Evolutionary conservation across 2,329 filamentous ascomycete species (phyloP).

Genomic region (Amauroascus verrucosus): DNA sequence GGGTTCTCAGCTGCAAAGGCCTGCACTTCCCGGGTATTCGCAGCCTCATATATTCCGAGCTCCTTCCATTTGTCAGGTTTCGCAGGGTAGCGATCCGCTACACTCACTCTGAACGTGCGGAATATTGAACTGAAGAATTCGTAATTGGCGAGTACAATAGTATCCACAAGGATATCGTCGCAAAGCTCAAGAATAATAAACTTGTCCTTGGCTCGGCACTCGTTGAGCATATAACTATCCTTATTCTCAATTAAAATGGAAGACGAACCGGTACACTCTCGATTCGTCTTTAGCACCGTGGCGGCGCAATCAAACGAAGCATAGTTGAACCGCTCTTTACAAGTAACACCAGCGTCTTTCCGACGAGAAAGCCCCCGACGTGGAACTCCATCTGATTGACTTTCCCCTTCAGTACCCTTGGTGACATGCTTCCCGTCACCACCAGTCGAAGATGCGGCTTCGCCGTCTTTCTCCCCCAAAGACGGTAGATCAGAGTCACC

Average conservation of each 20-base stretch:
- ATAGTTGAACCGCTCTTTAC: conserved; percentile 96
- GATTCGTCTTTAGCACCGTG: conserved; percentile 81
- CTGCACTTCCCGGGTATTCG: conserved; percentile 87
- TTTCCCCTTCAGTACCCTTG: conserved; percentile 13
- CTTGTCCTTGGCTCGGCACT: conserved; percentile 77
- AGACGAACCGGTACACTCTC: conserved; percentile 75
- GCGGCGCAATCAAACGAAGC: conserved; percentile 95
- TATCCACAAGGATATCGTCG: conserved; percentile 78
- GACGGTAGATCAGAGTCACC: conserved; percentile 33
- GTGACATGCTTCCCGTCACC: conserved; percentile 24
- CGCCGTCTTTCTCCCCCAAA: conserved; percentile 16
- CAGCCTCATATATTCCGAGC: conserved; percentile 77
- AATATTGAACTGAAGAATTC: conserved; percentile 99
- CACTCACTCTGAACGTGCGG: conserved; percentile 77
- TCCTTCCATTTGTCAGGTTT: conserved; percentile 88
- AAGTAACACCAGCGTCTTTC: conserved; percentile 92
- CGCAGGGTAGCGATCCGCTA: conserved; percentile 88
- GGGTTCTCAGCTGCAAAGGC: conserved; percentile 90
- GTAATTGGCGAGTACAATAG: conserved; percentile 93
- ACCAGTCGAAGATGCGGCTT: conserved; percentile 21
- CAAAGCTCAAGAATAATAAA: conserved; percentile 92
- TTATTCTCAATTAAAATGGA: conserved; percentile 92
- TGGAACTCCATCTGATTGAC: conserved; percentile 12
- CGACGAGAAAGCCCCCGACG: conserved; percentile 52
- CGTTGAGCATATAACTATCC: conserved; percentile 95